Percentiles rank a stretch among this genome's conserved stretches.
Conservation (phyloP, 371 early-diverging fungal species). For the Rhizomucor pusillus region DNA sequence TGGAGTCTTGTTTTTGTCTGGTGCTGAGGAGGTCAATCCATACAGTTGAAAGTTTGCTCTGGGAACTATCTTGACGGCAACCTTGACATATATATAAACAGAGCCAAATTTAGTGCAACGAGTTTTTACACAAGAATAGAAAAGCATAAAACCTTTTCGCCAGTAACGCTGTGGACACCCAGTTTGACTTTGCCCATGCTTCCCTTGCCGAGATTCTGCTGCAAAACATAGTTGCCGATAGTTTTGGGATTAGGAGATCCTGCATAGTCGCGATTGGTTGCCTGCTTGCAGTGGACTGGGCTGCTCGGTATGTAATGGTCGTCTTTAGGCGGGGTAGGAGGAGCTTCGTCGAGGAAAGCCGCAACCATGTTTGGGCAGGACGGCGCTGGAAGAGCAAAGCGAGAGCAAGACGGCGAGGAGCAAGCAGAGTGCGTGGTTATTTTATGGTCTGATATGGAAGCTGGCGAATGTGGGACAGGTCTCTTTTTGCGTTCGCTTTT, state of each 20-base stretch:
- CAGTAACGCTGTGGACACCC: conserved; percentile 43
- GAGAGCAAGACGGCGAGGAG: conserved; percentile 6
- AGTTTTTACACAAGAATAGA: background rate
- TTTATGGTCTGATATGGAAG: conserved; percentile 8
- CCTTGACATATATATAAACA: conserved; percentile 14
- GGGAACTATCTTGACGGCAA: conserved; percentile 50
- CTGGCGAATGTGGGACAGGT: conserved; percentile 10
- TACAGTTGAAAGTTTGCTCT: conserved; percentile 29
- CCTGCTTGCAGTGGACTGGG: background rate
- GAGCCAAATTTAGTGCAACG: background rate
- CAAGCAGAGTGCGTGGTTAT: background rate
- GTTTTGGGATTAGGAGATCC: conserved; percentile 18
- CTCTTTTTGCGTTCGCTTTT: conserved; percentile 20
- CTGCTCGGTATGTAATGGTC: conserved; percentile 1
- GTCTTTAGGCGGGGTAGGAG: conserved; percentile 5
- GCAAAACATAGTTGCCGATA: conserved; percentile 38
- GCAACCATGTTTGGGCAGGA: conserved; percentile 18
- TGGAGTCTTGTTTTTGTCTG: conserved; percentile 18
- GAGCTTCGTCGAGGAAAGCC: conserved; percentile 13
- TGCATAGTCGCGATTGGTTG: conserved; percentile 11
- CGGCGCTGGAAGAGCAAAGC: conserved; percentile 11
- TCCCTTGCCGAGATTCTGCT: conserved; percentile 43
- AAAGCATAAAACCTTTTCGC: conserved; percentile 31
- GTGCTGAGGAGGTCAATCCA: background rate
- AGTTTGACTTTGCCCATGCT: conserved; percentile 49